Evolutionary conservation across 805 yeast genomes (phyloP), one percentile per base, ranked within the genome.

Genomic region (Isabelozyma rhagii): DNA sequence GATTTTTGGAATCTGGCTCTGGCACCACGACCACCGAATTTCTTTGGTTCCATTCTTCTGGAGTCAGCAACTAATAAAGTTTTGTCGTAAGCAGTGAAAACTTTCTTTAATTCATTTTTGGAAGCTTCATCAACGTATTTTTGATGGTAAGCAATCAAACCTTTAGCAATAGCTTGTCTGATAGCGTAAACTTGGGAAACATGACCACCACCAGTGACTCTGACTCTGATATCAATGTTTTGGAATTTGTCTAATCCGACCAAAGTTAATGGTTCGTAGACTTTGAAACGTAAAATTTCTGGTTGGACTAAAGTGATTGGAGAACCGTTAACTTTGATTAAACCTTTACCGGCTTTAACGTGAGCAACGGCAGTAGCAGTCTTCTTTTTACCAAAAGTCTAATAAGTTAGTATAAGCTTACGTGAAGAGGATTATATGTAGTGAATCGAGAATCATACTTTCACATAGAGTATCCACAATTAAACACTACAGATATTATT

Each of bases 11-110:
- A 93, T 84, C 98, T 93, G 76, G 99, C 94, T 85, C 99, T 94
- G 83, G 99, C 99, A 89, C 99, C 99, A 81, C 96, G 96, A 86
- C 99, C 99, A 85, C 99, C 99, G 85, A 94, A 94, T 86, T 94
- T 94, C 97, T 94, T 94, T 87, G 99, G 99, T 85, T 94, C 99
- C 87, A 92, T 87, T 87, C 96, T 93, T 89, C 99, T 91, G 70
- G 97, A 83, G 80, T 94, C 99, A 71, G 99, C 98, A 79, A 94
- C 94, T 82, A 94, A 87, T 78, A 94, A 87, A 78, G 98, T 90
- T 86, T 97, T 92, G 93, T 94, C 99, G 87, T 92, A 96, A 71
- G 96, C 74, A 63, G 93, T 84, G 82, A 92, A 90, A 70, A 96
- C 87, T 84, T 91, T 92, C 96, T 94, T 94, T 78, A 94, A 87